Conservation (phyloP, 108 stramenopile genomes). For the Cyclotella kingstonii region DNA sequence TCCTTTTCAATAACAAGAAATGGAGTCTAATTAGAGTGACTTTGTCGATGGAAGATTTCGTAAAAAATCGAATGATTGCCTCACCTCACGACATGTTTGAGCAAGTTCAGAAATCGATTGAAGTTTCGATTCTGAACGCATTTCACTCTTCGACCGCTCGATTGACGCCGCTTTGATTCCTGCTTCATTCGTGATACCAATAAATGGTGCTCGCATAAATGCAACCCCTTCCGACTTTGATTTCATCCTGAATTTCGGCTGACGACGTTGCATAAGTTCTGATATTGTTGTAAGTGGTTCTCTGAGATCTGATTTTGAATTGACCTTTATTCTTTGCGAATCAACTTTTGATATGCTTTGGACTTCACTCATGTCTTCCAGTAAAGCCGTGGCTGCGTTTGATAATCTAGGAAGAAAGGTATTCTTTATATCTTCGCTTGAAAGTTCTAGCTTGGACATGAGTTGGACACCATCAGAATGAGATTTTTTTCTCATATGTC, state of each 20-base stretch:
- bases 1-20: no score
- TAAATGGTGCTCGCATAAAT: conserved; percentile 37
- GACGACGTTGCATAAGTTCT: background rate
- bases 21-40: no score
- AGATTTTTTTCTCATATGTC: conserved; percentile 23
- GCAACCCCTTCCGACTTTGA: conserved; percentile 53
- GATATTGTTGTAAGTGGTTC: no score
- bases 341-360: background rate
- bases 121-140: no score
- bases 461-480: conserved; percentile 38
- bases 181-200: no score
- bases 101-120: no score
- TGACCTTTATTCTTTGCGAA: background rate
- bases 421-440: background rate
- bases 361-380: background rate
- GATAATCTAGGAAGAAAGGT: conserved; percentile 10
- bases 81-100: no score
- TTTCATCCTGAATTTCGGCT: conserved; percentile 29
- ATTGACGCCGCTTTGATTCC: no score
- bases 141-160: no score
- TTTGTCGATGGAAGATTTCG: no score
- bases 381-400: conserved; percentile 19
- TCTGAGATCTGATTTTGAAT: no score
- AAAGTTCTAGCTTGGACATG: conserved; percentile 7
- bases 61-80: no score